A percentile compares a stretch with the other conserved stretches of the same genome.
Evolutionary conservation across 2,329 filamentous ascomycete species (phyloP).

Genomic region (Penicillium sp.): DNA sequence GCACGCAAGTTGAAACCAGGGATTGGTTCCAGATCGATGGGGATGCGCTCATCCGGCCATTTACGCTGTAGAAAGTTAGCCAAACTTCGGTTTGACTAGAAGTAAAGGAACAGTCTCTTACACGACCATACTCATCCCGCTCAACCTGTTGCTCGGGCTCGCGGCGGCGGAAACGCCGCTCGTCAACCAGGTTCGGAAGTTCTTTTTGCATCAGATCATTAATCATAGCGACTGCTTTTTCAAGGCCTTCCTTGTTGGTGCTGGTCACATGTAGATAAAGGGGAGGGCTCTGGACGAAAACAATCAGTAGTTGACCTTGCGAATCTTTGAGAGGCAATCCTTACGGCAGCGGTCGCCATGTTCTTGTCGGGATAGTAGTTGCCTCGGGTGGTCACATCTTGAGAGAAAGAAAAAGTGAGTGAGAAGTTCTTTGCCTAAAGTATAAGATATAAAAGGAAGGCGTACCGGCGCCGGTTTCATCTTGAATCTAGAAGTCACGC

Average conservation of each 20-base stretch:
- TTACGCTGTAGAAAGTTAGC: constrained; percentile 65
- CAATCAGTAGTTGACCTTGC: background rate
- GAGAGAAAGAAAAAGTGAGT: constrained; percentile 49
- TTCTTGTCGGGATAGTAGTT: constrained; percentile 96
- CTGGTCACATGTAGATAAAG: constrained; percentile 95
- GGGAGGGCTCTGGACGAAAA: constrained; percentile 70
- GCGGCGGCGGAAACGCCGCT: constrained; percentile 82
- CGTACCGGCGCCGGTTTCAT: constrained; percentile 99
- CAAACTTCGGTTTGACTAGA: background rate
- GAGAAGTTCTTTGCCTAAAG: constrained; percentile 57
- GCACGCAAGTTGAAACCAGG: constrained; percentile 94
- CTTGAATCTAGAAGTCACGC: constrained; percentile 96
- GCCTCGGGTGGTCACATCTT: constrained; percentile 99
- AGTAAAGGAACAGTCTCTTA: constrained; percentile 42
- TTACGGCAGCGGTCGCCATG: constrained; percentile 90
- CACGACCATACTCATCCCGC: constrained; percentile 84
- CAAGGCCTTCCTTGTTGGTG: constrained; percentile 85
- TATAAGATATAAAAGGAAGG: constrained; percentile 48
- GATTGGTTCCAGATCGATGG: constrained; percentile 84
- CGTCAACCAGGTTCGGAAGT: constrained; percentile 90
- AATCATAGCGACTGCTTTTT: constrained; percentile 81
- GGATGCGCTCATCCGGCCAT: constrained; percentile 97
- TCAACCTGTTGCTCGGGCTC: constrained; percentile 76
- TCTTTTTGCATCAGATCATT: constrained; percentile 96
- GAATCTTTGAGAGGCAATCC: constrained; percentile 34